Base-by-base conservation (phyloP, 257 asterid genomes). In the Echium plantagineum region DNA sequence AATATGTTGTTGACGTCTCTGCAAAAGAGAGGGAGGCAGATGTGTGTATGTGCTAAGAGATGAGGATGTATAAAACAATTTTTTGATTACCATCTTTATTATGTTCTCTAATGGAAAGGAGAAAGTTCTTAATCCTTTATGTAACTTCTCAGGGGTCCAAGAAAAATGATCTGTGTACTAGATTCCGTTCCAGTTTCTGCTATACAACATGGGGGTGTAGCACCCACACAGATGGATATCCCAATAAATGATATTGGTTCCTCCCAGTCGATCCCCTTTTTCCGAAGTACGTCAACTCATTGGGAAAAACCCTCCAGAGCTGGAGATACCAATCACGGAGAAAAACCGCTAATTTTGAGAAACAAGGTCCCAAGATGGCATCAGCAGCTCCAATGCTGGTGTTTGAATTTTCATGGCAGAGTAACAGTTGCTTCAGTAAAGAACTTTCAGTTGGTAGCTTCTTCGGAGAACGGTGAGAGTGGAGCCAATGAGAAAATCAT, bases 121-220 rank as follows among this genome's bases (percentile, higher is more conserved):
- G 31, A 67, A 17, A 20, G 47, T 42, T 15, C 47, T 21, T 21
- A n/a, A 58, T 35, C 6, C 32, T 66, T 51, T 62, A 54, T 28
- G 59, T 9, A 57, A 38, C 21, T 58, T 71, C 81, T 3, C 47
- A 91, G 98, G 78, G 95, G 96, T 61, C 98, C 96, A 18, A 71
- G 98, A 70, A 81, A 88, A 74, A 88, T 88, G 94, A 87, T 78
- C 21, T 88, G 95, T 48, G 68, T 78, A 24, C 66, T 91, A 83
- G 87, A 89, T 61, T 74, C 87, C 22, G 81, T 88, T 53, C 90
- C 94, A 35, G 49, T 3, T 42, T 42, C 49, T 13, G 49, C 49
- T 12, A 12, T 42, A 42, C 49, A 42, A 42, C 49, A 1, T 12
- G 16, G 49, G 10, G 49, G 17, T 12, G 49, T 42, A 10, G 49